Percentiles rank a stretch among this genome's conserved stretches.
phyloP scores from a whole-genome alignment of 2,329 filamentous ascomycete genomes.

The Penicillium sp. region DNA sequence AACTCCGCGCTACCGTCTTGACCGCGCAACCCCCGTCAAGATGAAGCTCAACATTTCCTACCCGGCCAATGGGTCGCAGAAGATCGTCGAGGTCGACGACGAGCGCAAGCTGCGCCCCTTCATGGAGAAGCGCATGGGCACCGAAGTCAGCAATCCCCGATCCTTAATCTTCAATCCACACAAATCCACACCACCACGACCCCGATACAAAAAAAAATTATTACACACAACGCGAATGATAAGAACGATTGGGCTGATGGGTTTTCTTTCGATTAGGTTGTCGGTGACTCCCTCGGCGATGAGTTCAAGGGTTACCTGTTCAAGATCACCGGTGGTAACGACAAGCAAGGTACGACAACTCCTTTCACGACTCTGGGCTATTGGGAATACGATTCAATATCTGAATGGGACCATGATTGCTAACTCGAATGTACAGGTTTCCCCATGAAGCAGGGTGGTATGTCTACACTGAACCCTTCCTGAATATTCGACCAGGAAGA shows the following conservation, averaged over 20 bases:
- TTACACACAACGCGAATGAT: constrained; percentile 14
- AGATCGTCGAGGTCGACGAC: constrained; percentile 98
- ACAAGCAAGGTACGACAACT: constrained; percentile 78
- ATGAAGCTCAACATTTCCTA: constrained; percentile 82
- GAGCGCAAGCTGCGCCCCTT: constrained; percentile 98
- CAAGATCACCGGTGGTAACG: constrained; percentile 99
- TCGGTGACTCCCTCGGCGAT: constrained; percentile 92
- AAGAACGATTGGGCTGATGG: constrained; percentile 34
- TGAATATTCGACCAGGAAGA: constrained; percentile 21
- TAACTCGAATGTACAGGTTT: constrained; percentile 60
- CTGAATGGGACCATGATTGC: constrained; percentile 10
- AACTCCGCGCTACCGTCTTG: constrained; percentile 48
- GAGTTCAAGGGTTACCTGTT: constrained; percentile 99
- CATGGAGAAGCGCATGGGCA: constrained; percentile 91
- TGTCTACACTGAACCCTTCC: constrained; percentile 29
- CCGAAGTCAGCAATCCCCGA: constrained; percentile 44
- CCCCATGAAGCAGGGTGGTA: constrained; percentile 98
- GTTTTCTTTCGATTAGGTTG: constrained; percentile 59
- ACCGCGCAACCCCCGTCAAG: constrained; percentile 54
- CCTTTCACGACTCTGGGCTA: background rate
- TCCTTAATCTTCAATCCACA: constrained; percentile 13
- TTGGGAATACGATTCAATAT: background rate
- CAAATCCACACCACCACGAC: constrained; percentile 7
- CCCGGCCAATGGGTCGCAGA: constrained; percentile 99
- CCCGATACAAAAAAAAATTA: constrained; percentile 6